These are phyloP conservation scores for Falciphora oryzae DNA, from an alignment of 2,329 filamentous ascomycete species.

Conservation along the genomic window DNA sequence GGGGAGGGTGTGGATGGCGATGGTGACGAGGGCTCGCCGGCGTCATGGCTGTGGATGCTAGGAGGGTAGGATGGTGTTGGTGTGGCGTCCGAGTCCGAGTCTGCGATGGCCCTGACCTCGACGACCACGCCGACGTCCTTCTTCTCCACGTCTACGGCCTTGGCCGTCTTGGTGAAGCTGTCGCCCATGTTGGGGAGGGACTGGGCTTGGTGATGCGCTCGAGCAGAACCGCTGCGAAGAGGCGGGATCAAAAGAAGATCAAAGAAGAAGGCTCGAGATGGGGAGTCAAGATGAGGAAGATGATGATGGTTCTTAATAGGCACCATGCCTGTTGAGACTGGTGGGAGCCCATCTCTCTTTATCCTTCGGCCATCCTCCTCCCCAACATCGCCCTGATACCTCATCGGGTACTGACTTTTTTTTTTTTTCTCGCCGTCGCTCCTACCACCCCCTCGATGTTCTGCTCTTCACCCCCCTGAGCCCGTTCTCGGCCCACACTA, in stretches of 20 bases:
- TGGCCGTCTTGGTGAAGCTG: slow-evolving; percentile 6
- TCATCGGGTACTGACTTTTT: background rate
- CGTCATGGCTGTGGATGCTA: background rate
- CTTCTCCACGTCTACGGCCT: slow-evolving; percentile 5
- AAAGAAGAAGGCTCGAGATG: background rate
- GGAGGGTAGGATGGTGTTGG: background rate
- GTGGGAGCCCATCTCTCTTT: slow-evolving; percentile 1
- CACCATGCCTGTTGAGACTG: background rate
- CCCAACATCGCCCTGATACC: background rate
- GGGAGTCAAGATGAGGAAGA: background rate
- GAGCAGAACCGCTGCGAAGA: slow-evolving; percentile 1
- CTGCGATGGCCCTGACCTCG: background rate
- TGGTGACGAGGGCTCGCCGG: background rate
- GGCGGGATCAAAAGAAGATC: background rate
- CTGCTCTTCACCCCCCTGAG: background rate
- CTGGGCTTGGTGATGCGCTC: background rate
- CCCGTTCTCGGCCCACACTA: background rate
- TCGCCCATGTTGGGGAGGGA: background rate
- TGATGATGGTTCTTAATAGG: background rate
- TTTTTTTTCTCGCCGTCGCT: background rate
- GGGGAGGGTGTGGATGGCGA: background rate
- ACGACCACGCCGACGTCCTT: background rate
- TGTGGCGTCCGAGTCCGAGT: background rate
- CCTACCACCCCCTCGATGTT: background rate
- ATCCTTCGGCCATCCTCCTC: background rate